phyloP scores from a whole-genome alignment of 2,329 filamentous ascomycete genomes.

The Pseudophaeomoniella oleicola region DNA sequence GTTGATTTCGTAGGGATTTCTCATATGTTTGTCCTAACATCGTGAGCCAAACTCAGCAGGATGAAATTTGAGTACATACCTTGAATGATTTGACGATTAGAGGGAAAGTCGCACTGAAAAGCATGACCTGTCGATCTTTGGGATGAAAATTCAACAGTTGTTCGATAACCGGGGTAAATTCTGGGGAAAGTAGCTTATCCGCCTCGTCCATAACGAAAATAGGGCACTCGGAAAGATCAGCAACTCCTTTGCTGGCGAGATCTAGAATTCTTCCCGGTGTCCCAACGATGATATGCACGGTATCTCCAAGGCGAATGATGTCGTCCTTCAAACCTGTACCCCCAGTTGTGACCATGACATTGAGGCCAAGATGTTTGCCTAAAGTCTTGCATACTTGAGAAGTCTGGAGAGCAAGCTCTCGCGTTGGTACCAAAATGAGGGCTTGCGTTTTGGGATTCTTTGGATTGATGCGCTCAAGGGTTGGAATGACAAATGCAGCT shows the following conservation, averaged over 20 bases:
- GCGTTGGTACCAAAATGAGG: slow-evolving; percentile 86
- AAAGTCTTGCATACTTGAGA: slow-evolving; percentile 98
- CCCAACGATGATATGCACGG: slow-evolving; percentile 94
- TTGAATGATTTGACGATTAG: slow-evolving; percentile 94
- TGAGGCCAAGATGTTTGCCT: slow-evolving; percentile 90
- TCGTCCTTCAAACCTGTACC: slow-evolving; percentile 91
- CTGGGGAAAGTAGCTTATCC: slow-evolving; percentile 89
- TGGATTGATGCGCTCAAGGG: slow-evolving; percentile 88
- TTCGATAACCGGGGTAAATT: slow-evolving; percentile 96
- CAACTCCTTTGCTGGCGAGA: slow-evolving; percentile 88
- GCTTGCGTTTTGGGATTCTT: slow-evolving; percentile 95
- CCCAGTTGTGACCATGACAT: slow-evolving; percentile 98
- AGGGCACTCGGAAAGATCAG: slow-evolving; percentile 86
- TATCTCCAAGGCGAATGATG: slow-evolving; percentile 84
- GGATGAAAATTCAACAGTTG: slow-evolving; percentile 90
- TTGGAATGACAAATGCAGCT: slow-evolving; percentile 91
- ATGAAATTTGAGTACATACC: slow-evolving; percentile 14
- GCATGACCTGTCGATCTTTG: slow-evolving; percentile 96
- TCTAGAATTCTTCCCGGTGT: slow-evolving; percentile 94
- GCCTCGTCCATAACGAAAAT: slow-evolving; percentile 99
- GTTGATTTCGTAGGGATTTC: slow-evolving; percentile 93
- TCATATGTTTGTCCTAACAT: slow-evolving; percentile 80
- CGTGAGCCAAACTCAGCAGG: slow-evolving; percentile 4
- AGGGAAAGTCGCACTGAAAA: slow-evolving; percentile 96
- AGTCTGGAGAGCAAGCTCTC: slow-evolving; percentile 94